Evolutionary conservation across 176 grass and related monocot genomes (phyloP).

Genomic region (Cenchrus fungigraminus): DNA sequence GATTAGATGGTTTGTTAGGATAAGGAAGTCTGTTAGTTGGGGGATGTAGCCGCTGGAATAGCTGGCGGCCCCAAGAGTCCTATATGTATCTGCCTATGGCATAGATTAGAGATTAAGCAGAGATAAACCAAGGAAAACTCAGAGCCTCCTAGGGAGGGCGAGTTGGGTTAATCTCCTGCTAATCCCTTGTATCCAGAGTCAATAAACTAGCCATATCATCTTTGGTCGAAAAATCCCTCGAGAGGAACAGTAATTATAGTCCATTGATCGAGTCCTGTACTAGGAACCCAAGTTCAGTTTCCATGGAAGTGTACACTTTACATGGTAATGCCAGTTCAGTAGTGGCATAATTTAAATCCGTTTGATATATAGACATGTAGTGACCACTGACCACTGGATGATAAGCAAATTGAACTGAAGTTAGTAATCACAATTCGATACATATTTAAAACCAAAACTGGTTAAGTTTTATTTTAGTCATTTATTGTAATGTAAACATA

Average conservation of each 20-base stretch:
- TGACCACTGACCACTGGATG: neutral
- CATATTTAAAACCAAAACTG: neutral
- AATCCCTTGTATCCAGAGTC: too few species aligned
- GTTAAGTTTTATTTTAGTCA: neutral
- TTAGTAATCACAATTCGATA: neutral
- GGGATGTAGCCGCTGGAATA: too few species aligned
- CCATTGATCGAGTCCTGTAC: neutral
- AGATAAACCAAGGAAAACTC: too few species aligned
- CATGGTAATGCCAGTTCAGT: neutral
- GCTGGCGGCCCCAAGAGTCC: too few species aligned
- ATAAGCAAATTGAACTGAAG: conserved; percentile 1
- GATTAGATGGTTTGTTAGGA: too few species aligned
- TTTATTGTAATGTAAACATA: conserved; percentile 14
- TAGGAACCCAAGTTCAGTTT: neutral
- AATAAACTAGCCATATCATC: too few species aligned
- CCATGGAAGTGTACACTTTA: neutral
- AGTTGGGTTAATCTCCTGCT: too few species aligned
- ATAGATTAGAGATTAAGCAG: too few species aligned
- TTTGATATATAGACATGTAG: neutral
- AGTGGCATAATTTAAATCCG: conserved; percentile 4
- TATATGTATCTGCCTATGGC: too few species aligned
- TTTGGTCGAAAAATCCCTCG: neutral
- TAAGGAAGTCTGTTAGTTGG: too few species aligned
- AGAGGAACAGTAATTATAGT: neutral
- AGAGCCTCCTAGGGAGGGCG: too few species aligned